Evolutionary conservation across 345 rosid species (phyloP), one percentile per base, ranked within the genome.

Genomic region (Gynandropsis gynandra): DNA sequence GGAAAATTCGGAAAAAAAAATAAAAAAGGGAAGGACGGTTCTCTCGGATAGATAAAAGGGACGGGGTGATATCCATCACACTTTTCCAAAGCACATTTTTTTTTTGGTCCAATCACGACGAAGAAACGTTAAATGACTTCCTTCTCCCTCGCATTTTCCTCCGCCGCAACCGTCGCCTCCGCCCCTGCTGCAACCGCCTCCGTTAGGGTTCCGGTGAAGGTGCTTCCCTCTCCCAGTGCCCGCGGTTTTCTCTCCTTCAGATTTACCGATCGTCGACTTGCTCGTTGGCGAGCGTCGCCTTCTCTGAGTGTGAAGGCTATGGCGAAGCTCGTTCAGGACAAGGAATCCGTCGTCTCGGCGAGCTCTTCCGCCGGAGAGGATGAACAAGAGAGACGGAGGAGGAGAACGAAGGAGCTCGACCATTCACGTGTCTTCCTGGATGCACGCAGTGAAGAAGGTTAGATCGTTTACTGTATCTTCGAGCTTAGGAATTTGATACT

Each of bases 401-500:
- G 43, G 62, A 36, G 45, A 65, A 48, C 17, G 29, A 12, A 19
- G 50, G 69, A 64, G 67, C 57, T 52, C 31, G 63, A 44, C 57
- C 89, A 76, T 64, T 70, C 80, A 3, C 87, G 85, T 54, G 70
- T 85, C 31, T 84, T 90, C 64, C 66, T 82, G 37, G 83, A 87
- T 51, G 98, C 77, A 12, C 74, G 67, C 27, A 74, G 79, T 20
- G 95, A 78, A 60, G 56, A 80, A 77, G 98, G 98, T 92, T 56
- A 45, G 35, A 39, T 42, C 46, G 10, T 49, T 13, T 14, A 42
- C 13, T 10, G 46, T 3, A 5, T 44, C 29, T 20, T 47, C 56
- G 47, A 44, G 40, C 57, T 8, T 15, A 57, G 35, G 11, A 54
- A 52, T 54, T 19, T 53, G 37, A 37, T 9, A 51, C 1, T 12